Evolutionary conservation across 2,329 filamentous ascomycete species (phyloP), one percentile per base, ranked within the genome.

Genomic region (Aspergillus glaucus): DNA sequence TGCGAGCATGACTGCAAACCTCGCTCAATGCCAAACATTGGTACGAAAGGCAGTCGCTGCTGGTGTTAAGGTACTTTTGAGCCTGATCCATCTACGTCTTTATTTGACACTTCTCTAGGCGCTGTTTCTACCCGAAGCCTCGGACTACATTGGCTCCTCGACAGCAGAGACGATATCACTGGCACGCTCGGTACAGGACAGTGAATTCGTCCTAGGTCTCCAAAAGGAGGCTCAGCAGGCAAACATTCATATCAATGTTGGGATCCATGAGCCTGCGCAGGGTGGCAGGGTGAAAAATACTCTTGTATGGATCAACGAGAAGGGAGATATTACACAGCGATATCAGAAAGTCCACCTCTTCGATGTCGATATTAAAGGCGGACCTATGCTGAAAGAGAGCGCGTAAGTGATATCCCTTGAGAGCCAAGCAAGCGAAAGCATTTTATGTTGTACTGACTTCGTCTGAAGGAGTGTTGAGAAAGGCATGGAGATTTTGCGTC

Each of bases 281-380:
- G 66, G 72, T 37, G 68, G 67, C 15, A 72, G 77, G 47, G 76
- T 87, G 36, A 79, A 78, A 52, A 87, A 87, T 61, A 81, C 79
- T 0, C 71, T 83, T 24, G 73, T 87, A 42, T 87, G 83, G 82
- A 87, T 88, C 54, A 71, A 82, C 57, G 75, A 78, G 39, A 59
- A 72, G 0, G 85, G 85, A 1, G 62, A 75, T 4, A 81, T 87
- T 24, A 68, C 70, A 1, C 76, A 84, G 12, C 72, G 77, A 17
- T 96, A 96, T 70, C 86, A 95, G 67, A 97, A 97, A 68, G 73
- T 95, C 28, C 91, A 96, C 66, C 78, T 96, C 12, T 96, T 97
- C 69, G 89, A 96, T 66, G 79, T 83, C 50, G 76, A 77, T 39
- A 79, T 82, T 50, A 70, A 77, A 47, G 71, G 72, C 21, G 81